Evolutionary conservation across 2,329 filamentous ascomycete species (phyloP).

Genomic region (Elsinoe perseae): DNA sequence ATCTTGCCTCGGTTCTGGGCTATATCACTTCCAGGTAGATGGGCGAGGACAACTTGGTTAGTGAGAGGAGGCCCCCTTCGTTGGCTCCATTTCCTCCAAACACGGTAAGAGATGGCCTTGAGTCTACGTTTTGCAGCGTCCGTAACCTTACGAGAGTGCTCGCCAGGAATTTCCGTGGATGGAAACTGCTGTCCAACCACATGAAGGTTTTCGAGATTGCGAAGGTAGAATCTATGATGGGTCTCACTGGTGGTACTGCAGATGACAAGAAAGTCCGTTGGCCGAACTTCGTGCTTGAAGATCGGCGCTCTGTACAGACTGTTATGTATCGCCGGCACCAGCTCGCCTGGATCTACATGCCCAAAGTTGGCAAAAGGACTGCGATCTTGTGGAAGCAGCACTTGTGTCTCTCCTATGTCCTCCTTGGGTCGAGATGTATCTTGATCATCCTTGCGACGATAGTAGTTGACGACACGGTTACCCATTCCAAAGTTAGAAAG

Average conservation of each 20-base stretch:
- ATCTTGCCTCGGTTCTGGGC: slow-evolving; percentile 95
- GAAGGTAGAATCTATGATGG: slow-evolving; percentile 74
- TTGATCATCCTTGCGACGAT: slow-evolving; percentile 73
- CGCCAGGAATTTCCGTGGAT: slow-evolving; percentile 82
- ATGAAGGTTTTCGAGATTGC: slow-evolving; percentile 84
- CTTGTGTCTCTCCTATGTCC: slow-evolving; percentile 80
- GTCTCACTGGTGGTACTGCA: slow-evolving; percentile 69
- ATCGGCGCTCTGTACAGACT: slow-evolving; percentile 91
- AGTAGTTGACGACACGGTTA: slow-evolving; percentile 92
- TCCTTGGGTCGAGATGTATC: slow-evolving; percentile 67
- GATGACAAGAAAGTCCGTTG: slow-evolving; percentile 78
- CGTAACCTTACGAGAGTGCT: slow-evolving; percentile 88
- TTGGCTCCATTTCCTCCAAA: slow-evolving; percentile 66
- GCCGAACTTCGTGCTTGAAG: slow-evolving; percentile 72
- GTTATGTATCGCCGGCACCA: slow-evolving; percentile 84
- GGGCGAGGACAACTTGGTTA: slow-evolving; percentile 50
- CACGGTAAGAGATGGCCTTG: slow-evolving; percentile 89
- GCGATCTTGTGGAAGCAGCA: slow-evolving; percentile 85
- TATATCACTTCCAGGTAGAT: slow-evolving; percentile 87
- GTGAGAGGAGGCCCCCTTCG: slow-evolving; percentile 79
- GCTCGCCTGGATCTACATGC: slow-evolving; percentile 82
- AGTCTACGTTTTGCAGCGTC: slow-evolving; percentile 95
- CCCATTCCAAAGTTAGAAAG: slow-evolving; percentile 98
- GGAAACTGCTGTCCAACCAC: slow-evolving; percentile 91
- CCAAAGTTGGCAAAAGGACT: slow-evolving; percentile 95